These are phyloP conservation scores for Capronia epimyces DNA, from an alignment of 2,329 filamentous ascomycete genomes.

Conservation along the genomic window DNA sequence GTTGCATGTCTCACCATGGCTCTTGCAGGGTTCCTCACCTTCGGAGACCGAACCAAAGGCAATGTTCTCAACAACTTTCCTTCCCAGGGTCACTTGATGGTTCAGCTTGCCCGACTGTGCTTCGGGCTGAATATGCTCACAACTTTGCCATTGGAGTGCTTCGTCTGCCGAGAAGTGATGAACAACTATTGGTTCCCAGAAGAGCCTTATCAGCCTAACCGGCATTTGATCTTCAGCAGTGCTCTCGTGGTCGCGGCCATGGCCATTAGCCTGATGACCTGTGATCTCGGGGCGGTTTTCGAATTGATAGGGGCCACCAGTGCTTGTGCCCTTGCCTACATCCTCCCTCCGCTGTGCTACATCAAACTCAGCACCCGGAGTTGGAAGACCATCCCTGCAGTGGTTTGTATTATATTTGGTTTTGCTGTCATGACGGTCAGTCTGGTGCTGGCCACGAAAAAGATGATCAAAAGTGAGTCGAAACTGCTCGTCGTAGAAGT, in stretches of 20 bases:
- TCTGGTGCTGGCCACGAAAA: conserved; percentile 64
- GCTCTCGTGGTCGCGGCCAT: conserved; percentile 74
- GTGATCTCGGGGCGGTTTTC: conserved; percentile 89
- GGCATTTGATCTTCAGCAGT: conserved; percentile 83
- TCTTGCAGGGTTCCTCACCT: conserved; percentile 82
- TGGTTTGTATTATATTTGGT: conserved; percentile 71
- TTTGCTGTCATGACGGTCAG: conserved; percentile 74
- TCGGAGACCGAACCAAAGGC: conserved; percentile 83
- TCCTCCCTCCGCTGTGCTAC: conserved; percentile 89
- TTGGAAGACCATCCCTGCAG: conserved; percentile 67
- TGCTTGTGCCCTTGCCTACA: conserved; percentile 89
- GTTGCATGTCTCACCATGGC: conserved; percentile 87
- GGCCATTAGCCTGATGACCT: conserved; percentile 73
- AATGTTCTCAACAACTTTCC: conserved; percentile 99
- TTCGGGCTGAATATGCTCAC: conserved; percentile 99
- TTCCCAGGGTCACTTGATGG: conserved; percentile 72
- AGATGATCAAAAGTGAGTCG: conserved; percentile 49
- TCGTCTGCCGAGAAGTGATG: conserved; percentile 97
- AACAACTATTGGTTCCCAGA: conserved; percentile 71
- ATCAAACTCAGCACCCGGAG: conserved; percentile 71
- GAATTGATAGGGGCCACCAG: conserved; percentile 94
- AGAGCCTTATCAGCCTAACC: conserved; percentile 72
- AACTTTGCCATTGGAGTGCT: conserved; percentile 90
- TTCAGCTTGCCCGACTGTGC: conserved; percentile 89
- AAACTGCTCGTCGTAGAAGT: not conserved